Percentiles rank a stretch among this genome's conserved stretches.
Conservation (phyloP, 179 eudicot species). For the Carnegiea gigantea region DNA sequence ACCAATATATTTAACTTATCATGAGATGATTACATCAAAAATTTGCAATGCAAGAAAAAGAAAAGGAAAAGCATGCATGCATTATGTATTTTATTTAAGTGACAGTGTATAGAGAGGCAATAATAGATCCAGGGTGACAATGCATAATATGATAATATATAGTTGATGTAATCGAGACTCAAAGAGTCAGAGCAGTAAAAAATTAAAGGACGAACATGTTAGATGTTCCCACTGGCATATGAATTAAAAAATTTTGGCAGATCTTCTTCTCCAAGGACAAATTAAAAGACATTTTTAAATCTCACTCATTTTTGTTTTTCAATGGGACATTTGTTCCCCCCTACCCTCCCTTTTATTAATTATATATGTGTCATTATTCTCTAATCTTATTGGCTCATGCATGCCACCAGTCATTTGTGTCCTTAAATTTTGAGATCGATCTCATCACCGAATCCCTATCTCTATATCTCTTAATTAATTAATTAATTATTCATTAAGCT, state of each 20-base stretch:
- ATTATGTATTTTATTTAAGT: no score
- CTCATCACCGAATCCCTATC: conserved; percentile 19
- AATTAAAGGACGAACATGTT: conserved; percentile 15
- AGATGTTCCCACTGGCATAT: conserved; percentile 15
- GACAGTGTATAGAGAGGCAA: neutral
- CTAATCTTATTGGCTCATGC: neutral
- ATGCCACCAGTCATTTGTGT: neutral
- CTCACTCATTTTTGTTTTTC: neutral
- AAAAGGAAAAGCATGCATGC: no score
- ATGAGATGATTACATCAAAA: no score
- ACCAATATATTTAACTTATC: no score
- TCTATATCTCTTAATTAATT: conserved; percentile 9
- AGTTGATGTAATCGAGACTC: conserved; percentile 22
- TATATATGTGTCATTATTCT: neutral
- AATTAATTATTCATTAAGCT: neutral
- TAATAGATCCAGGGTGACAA: neutral
- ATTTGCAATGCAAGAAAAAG: no score
- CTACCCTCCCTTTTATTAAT: neutral
- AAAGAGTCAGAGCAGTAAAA: conserved; percentile 16
- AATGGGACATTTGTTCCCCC: conserved; percentile 18
- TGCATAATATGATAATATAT: neutral
- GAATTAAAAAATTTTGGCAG: conserved; percentile 4
- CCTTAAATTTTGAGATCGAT: conserved; percentile 18
- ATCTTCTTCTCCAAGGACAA: conserved; percentile 16
- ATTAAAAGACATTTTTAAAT: neutral